phyloP scores from a whole-genome alignment of 768 basidiomycete species.

The Serendipita vermifera region DNA sequence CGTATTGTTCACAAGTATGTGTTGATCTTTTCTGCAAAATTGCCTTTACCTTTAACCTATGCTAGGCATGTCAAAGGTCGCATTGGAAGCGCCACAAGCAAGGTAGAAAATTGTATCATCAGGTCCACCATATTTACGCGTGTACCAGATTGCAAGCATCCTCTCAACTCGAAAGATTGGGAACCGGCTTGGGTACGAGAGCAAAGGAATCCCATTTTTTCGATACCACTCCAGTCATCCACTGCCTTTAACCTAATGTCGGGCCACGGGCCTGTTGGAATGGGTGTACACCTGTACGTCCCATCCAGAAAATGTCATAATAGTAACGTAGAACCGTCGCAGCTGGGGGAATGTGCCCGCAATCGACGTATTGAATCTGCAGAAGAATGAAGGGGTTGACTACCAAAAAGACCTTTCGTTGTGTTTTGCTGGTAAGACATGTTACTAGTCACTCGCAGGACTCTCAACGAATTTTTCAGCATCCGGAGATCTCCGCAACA shows the following conservation, averaged over 20 bases:
- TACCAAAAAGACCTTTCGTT: conserved; percentile 3
- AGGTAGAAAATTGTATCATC: not conserved
- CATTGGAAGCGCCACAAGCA: conserved; percentile 32
- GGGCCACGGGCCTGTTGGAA: not conserved
- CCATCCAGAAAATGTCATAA: conserved; percentile 19
- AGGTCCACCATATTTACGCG: not conserved
- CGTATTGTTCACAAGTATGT: too few relatives aligned
- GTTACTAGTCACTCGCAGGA: too few relatives aligned
- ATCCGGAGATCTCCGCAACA: conserved; percentile 37
- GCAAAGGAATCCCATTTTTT: too few relatives aligned
- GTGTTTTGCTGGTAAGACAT: conserved; percentile 9
- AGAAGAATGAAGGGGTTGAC: conserved; percentile 17
- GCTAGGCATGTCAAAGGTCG: conserved; percentile 31
- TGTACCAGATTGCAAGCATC: not conserved
- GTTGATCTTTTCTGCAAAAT: too few relatives aligned
- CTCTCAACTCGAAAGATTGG: not conserved
- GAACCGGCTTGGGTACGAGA: not conserved
- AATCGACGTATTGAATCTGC: conserved; percentile 22
- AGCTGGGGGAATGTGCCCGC: conserved; percentile 27
- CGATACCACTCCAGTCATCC: conserved; percentile 4
- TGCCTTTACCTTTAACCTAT: too few relatives aligned
- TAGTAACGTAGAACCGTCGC: conserved; percentile 9
- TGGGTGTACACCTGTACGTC: conserved; percentile 16
- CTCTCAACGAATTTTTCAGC: conserved; percentile 24
- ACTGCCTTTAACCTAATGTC: too few relatives aligned